A percentile compares a stretch with the other conserved stretches of the same genome.
phyloP scores from a whole-genome alignment of 2,329 filamentous ascomycete genomes.

The Nigrograna mackinnonii region DNA sequence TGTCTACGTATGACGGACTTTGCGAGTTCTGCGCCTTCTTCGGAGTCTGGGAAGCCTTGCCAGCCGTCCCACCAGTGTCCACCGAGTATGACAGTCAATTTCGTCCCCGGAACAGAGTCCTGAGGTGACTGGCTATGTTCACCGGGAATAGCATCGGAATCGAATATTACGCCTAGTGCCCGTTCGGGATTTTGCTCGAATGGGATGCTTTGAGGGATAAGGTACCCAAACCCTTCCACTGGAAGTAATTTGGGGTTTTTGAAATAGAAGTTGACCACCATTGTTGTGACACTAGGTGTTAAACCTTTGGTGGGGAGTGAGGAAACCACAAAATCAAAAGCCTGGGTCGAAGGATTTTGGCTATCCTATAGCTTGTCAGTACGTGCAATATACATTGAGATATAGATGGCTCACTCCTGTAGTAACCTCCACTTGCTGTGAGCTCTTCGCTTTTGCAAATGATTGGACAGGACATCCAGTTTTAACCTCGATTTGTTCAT shows the following conservation, averaged over 20 bases:
- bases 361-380: conserved; percentile 19
- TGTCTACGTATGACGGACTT: conserved; percentile 72
- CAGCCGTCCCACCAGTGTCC: conserved; percentile 86
- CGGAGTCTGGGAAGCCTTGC: conserved; percentile 63
- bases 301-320: conserved; percentile 47
- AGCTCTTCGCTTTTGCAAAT: conserved; percentile 15
- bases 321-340: conserved; percentile 35
- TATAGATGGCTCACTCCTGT: conserved; percentile 21
- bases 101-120: conserved; percentile 69
- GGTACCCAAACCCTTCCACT: conserved; percentile 81
- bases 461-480: conserved; percentile 31
- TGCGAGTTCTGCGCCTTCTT: conserved; percentile 72
- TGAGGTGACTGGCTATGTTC: no score
- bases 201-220: conserved; percentile 77
- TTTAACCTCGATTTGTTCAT: conserved; percentile 45
- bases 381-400: background rate
- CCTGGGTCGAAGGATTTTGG: conserved; percentile 14
- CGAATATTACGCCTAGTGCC: conserved; percentile 90
- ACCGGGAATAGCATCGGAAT: conserved; percentile 67
- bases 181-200: conserved; percentile 77
- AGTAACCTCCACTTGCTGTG: conserved; percentile 23
- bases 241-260: conserved; percentile 65
- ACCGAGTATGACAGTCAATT: conserved; percentile 91
- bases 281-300: conserved; percentile 75
- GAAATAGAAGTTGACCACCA: conserved; percentile 92